Conservation (phyloP, 768 basidiomycete species). For the Clitopilus passeckerianus region DNA sequence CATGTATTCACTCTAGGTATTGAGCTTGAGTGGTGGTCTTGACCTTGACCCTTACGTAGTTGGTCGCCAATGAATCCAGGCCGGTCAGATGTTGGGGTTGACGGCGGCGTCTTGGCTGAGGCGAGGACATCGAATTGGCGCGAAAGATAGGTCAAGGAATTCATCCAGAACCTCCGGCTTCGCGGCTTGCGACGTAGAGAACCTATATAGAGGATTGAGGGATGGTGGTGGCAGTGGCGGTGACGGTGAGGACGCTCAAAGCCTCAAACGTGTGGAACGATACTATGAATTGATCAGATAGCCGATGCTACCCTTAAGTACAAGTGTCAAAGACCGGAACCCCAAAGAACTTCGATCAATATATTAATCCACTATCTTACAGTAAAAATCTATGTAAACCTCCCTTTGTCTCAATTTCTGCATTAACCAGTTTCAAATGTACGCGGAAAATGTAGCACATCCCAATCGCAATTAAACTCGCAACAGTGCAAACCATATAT, state of each 20-base stretch:
- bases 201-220: neutral
- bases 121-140: constrained; percentile 79
- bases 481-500: constrained; percentile 70
- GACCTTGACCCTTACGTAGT: constrained; percentile 15
- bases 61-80: constrained; percentile 21
- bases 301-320: neutral
- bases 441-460: constrained; percentile 47
- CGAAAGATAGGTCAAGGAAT: constrained; percentile 77
- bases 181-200: constrained; percentile 7
- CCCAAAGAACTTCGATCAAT: constrained; percentile 4
- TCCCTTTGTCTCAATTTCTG: constrained; percentile 32
- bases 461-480: constrained; percentile 43
- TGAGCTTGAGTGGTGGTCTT: constrained; percentile 28
- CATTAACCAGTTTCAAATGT: constrained; percentile 36
- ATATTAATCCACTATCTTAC: constrained; percentile 17
- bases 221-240: constrained; percentile 3
- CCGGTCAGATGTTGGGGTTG: constrained; percentile 42
- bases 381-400: constrained; percentile 49
- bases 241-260: constrained; percentile 7
- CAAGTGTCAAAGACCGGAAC: neutral
- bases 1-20: constrained; percentile 41
- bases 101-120: constrained; percentile 52
- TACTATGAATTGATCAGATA: neutral
- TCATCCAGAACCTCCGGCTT: constrained; percentile 41
- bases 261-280: constrained; percentile 7